Base-by-base conservation (phyloP, 1,284 basidiomycete species). In the Naganishia sp. region DNA sequence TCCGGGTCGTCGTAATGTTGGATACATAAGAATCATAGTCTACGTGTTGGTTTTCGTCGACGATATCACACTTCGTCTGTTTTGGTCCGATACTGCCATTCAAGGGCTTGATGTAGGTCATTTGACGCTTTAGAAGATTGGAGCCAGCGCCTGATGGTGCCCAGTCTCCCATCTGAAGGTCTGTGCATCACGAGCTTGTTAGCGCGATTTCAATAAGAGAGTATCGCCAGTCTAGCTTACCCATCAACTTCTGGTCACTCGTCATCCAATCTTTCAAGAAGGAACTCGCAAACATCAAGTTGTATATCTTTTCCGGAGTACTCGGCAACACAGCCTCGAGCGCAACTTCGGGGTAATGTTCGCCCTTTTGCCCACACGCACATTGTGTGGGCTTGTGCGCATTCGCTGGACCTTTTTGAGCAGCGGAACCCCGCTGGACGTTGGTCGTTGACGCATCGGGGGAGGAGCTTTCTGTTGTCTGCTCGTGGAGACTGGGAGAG, bases 41-140 rank as follows among this genome's bases (percentile, higher is more conserved):
- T 73, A 87, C 86, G 75, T 90, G 84, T 44, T 88, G 81, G 65
- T 86, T 87, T 78, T 95, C 91, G 74, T 99, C 95, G 45, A 84
- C 84, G 67, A 98, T 87, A 78, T 95, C 87, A 80, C 96, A 99
- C 76, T 94, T 95, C 11, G 95, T 94, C 78, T 92, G 90, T 78
- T 88, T 95, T 0, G 95, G 95, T 0, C 95, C 95, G 42, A 99
- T 86, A 45, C 87, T 86, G 0, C 86, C 94, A 69, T 86, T 87
- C 48, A 99, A 83, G 0, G 94, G 94, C 78, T 96, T 98, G 80
- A 97, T 94, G 80, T 98, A 99, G 23, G 91, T 90, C 85, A 95
- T 92, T 68, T 90, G 89, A 16, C 95, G 86, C 49, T 67, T 67
- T 6, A 96, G 85, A 55, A 90, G 83, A 68, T 88, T 84, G 48